Base-by-base conservation (phyloP, 208 protist genomes). In the Trypanosoma caninum region DNA sequence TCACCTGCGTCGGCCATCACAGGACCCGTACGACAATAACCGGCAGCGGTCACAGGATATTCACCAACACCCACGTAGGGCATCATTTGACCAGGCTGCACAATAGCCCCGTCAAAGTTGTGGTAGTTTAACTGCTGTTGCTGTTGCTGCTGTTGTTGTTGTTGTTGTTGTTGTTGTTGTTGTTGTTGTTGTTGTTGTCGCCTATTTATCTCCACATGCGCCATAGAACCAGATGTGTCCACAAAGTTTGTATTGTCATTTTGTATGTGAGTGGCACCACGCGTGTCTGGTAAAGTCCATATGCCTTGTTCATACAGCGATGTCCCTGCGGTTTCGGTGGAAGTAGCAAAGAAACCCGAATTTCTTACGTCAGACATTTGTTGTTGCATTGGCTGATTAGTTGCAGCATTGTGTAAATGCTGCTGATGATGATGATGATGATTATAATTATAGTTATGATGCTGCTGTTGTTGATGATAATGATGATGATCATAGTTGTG, bases 351-450 rank as follows among this genome's bases (percentile, higher is more conserved):
- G 0, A 57, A 23, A 2, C 3, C 48, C 27, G 22, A 11, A 18
- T 22, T 48, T 30, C n/a, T 53, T 51, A 31, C 59, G 46, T 46
- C 46, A 1, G 25, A n/a, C n/a, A n/a, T n/a, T n/a, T n/a, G n/a
- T n/a, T n/a, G n/a, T n/a, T n/a, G n/a, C n/a, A n/a, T n/a, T n/a
- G n/a, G n/a, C n/a, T n/a, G n/a, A n/a, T n/a, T n/a, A n/a, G n/a
- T n/a, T n/a, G n/a, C n/a, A n/a, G n/a, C n/a, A n/a, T n/a, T 40
- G 3, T 51, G 56, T 23, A 20, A 33, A 3, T 46, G 37, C 37
- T 61, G 41, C 3, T 61, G 58, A 3, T 42, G 31, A 20, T 59
- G 53, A 18, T 28, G 53, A 22, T 59, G 37, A 11, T 59, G 53
- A n/a, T 59, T 16, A 16, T 56, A 38, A 2, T 59, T 34, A 18